Base-by-base conservation (phyloP, 192 early-diverging fungal genomes). In the Linnemannia exigua region DNA sequence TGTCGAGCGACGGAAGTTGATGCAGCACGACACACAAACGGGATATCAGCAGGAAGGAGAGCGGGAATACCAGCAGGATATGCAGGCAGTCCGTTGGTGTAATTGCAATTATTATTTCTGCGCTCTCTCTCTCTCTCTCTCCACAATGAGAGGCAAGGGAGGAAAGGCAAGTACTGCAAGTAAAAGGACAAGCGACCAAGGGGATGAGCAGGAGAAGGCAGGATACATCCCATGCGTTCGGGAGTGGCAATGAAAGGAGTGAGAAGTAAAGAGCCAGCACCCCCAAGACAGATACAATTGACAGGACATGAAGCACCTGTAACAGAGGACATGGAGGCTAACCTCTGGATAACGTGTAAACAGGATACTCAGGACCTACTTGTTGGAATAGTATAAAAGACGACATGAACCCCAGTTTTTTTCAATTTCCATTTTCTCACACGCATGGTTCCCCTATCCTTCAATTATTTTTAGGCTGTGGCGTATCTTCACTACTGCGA, bases 401-500 rank as follows among this genome's bases (percentile, higher is more conserved):
- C 25, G 54, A 61, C n/a, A 7, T 28, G 25, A 63, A 41, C 35
- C 20, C 68, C 52, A 75, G 33, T 5, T 68, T 44, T n/a, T 68
- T 47, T 76, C 35, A 19, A 44, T 44, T n/a, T n/a, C n/a, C n/a
- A n/a, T n/a, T 47, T 77, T 52, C 70, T 58, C 58, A 51, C 50
- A 33, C 63, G 25, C 8, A 12, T 41, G 14, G 15, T 36, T 44
- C 25, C 28, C 22, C 16, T n/a, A 35, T 28, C 19, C 33, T 47
- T 36, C 66, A 4, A 31, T 14, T 35, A 46, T 68, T 76, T 20
- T 33, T 81, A 96, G 89, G 98, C 94, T 38, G 94, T 99, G 15
- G 97, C 97, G 6, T 95, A 96, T 84, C 91, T 99, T 92, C 98
- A 99, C 87, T 98, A 95, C 82, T 92, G 89, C 71, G 84, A 87